These are phyloP conservation scores for Graphilbum ipis-grandicollis DNA, from an alignment of 2,329 filamentous ascomycete genomes.

Conservation along the genomic window DNA sequence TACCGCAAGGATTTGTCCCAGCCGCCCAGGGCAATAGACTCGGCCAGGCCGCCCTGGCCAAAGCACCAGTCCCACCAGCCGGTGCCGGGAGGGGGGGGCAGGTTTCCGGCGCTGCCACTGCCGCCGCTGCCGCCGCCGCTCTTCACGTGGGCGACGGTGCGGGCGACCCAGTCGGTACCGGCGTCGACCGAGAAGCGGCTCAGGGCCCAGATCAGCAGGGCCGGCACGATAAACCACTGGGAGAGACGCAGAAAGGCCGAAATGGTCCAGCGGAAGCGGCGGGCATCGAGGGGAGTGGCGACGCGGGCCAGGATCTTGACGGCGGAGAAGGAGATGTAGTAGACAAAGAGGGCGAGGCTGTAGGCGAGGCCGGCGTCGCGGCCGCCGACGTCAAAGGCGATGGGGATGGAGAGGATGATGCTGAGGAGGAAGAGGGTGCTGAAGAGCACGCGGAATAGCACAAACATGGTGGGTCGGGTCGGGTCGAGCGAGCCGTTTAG, in stretches of 20 bases:
- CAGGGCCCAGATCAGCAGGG: slow-evolving; percentile 83
- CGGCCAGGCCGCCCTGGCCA: slow-evolving; percentile 66
- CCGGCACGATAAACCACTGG: slow-evolving; percentile 77
- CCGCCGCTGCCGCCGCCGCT: not conserved
- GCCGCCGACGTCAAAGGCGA: slow-evolving; percentile 95
- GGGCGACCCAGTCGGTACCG: slow-evolving; percentile 21
- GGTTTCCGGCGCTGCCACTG: too few relatives aligned
- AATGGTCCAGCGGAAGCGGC: slow-evolving; percentile 55
- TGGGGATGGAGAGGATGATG: slow-evolving; percentile 87
- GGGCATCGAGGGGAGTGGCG: slow-evolving; percentile 49
- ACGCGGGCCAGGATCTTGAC: slow-evolving; percentile 43
- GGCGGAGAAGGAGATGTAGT: slow-evolving; percentile 78
- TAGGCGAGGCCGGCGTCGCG: slow-evolving; percentile 87
- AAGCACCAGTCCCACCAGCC: slow-evolving; percentile 73
- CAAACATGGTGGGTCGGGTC: slow-evolving; percentile 42
- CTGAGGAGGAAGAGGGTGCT: slow-evolving; percentile 75
- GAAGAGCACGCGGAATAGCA: slow-evolving; percentile 62
- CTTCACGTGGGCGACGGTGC: slow-evolving; percentile 9
- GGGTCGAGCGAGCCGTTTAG: too few relatives aligned
- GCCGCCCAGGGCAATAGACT: slow-evolving; percentile 61
- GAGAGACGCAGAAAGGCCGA: slow-evolving; percentile 52
- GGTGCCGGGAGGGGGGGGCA: slow-evolving; percentile 31
- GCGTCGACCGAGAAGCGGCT: slow-evolving; percentile 89
- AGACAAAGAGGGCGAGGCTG: slow-evolving; percentile 72
- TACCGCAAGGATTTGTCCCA: slow-evolving; percentile 85